Evolutionary conservation across 2,329 filamentous ascomycete genomes (phyloP), one percentile per base, ranked within the genome.

Genomic region (Sporothrix sp.): DNA sequence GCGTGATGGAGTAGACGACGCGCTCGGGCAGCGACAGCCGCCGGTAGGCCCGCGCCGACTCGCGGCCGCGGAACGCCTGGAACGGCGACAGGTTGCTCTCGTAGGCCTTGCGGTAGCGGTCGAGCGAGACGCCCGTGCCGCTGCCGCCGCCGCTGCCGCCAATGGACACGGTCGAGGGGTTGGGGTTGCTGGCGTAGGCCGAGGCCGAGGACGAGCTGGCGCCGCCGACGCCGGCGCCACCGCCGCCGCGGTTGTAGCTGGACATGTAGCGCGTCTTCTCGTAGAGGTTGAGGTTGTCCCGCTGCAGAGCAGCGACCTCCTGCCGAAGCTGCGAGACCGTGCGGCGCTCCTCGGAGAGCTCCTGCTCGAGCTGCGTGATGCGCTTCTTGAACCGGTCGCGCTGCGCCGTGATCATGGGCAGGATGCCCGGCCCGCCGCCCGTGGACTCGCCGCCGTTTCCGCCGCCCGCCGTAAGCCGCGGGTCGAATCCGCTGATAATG

Each of bases 361-460:
- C 91, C 54, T 85, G 80, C 68, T 97, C 93, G 20, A 98, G 79
- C 64, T 98, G 86, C 0, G 81, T 72, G 58, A 95, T 97, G 62
- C 90, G 87, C 72, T 95, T 88, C 74, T 96, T 97, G 78, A 97
- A 98, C 47, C 93, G 87, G 68, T 98, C 93, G 55, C 93, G 84
- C 68, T 98, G 94, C 2, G 94, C 93, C 30, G 93, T 95, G 48
- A 98, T 86, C 94, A 98, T 98, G 30, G 93, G 94, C 21, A 98
- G 72, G 57, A 98, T 96, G 11, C 90, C 88, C 0, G 87, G 87
- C 2, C 87, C 87, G 49, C 86, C 75, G 28, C 85, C 85, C 50
- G 84, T 75, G 8, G 82, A 73, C 42, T 88, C 85, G 14, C 74
- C 70, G 8, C 38, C 37, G 14, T 74, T 70, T 6, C 43, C 49